Base-by-base conservation (phyloP, 805 yeast species). In the Middelhovenomyces tepae region DNA sequence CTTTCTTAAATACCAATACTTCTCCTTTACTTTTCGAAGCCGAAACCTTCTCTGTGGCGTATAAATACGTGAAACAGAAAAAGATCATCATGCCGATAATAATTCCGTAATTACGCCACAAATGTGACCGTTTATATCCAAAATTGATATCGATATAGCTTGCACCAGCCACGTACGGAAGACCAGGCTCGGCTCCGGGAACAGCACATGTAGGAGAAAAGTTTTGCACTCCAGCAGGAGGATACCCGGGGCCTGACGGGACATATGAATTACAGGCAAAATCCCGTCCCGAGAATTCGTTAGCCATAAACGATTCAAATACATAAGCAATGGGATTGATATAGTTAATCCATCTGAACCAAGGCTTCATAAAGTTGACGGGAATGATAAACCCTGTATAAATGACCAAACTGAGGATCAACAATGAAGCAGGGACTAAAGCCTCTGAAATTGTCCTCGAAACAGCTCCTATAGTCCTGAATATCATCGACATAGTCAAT, bases 91-190 rank as follows among this genome's bases (percentile, higher is more conserved):
- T 80, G 1, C 65, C 84, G 39, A 76, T 31, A 24, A 64, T 54
- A 43, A 82, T 76, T 52, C 87, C 83, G 39, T 60, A 65, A 44
- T 75, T 69, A 57, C 82, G 67, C 83, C 84, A 77, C 50, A 64
- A 60, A 51, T 76, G 75, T 5, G 51, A 27, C 34, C 56, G 52
- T 27, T 50, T 38, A 52, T 73, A 76, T 7, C 52, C 46, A 50
- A 60, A 77, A 4, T 75, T 56, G 9, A 47, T 35, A 4, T 43
- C 39, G 16, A 78, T 39, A 49, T 67, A 79, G 9, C 43, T 59
- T 31, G 65, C 63, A 45, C 89, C 89, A 28, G 47, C 48, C 22
- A 79, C 79, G 32, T 42, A 42, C 13, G 45, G 41, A 14, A 50
- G 43, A 34, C 87, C 85, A 1, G 76, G 61, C 3, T 50, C 51